Base-by-base conservation (phyloP, 768 basidiomycete species). In the Tricholoma hemisulphureum region DNA sequence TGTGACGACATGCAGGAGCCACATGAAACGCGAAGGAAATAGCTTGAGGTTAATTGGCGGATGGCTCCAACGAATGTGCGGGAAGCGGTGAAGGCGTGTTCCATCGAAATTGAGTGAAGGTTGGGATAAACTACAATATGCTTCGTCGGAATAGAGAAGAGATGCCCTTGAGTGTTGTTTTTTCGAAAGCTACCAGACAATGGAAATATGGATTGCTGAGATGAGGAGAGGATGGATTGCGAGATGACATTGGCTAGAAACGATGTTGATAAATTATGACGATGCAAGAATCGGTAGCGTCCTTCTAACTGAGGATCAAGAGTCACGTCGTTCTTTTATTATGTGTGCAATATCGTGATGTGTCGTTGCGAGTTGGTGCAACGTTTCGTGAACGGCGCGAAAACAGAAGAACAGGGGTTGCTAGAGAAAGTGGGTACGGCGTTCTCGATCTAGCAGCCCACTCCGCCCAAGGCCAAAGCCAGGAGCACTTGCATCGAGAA, bases 391-490 rank as follows among this genome's bases (percentile, higher is more conserved):
- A 46, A 23, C 20, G 39, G 34, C 14, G 53, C 21, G 34, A 58
- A 55, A 51, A 58, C 55, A 50, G 13, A 23, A 48, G n/a, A 16
- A 39, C 23, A 20, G 16, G 13, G 2, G 54, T 21, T 39, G 39
- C 51, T 61, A 66, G 31, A 64, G 49, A 24, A 43, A 55, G 58
- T 55, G 65, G 45, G 59, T 59, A 52, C 52, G 63, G 16, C 75
- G 70, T 64, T 78, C 79, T 26, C 81, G 72, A 55, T 77, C 73
- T 51, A 81, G 61, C 51, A 89, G 69, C 6, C 87, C 88, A 61
- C 86, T 89, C 51, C 87, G 81, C 53, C 87, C 87, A 39, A 73
- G 74, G 5, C 86, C 87, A 58, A 73, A 84, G 8, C 87, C 87
- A 34, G 87, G 87, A 2, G 83, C 86, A 34, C 76, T 72, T n/a